These are phyloP conservation scores for Parathielavia hyrcaniae DNA, from an alignment of 495 filamentous ascomycete species.

Conservation along the genomic window DNA sequence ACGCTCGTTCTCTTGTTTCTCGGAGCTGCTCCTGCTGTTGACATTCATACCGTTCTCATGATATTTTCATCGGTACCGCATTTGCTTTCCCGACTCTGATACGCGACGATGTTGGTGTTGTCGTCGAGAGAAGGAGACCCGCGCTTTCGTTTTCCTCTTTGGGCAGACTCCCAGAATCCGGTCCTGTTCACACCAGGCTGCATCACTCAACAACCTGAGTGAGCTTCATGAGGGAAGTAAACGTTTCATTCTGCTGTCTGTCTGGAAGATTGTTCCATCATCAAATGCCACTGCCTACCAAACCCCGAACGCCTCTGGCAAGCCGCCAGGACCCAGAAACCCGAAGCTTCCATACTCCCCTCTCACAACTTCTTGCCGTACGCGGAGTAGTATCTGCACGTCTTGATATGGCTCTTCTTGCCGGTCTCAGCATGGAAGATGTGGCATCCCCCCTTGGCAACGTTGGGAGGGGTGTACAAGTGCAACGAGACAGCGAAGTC, in stretches of 20 bases:
- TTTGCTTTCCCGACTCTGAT: not conserved
- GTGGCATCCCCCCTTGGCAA: constrained; percentile 64
- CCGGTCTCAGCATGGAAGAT: constrained; percentile 69
- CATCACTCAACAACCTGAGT: not conserved
- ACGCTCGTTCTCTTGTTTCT: constrained; percentile 1
- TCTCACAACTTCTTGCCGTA: constrained; percentile 43
- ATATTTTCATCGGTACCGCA: constrained; percentile 8
- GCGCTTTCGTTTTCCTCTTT: not conserved
- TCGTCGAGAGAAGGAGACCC: not conserved
- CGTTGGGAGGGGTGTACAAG: constrained; percentile 86
- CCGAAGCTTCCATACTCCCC: not conserved
- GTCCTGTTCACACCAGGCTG: not conserved
- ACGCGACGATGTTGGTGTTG: not conserved
- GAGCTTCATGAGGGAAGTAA: not conserved
- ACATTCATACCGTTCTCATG: not conserved
- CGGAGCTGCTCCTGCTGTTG: not conserved
- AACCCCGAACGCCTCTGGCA: constrained; percentile 5
- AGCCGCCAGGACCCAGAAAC: not conserved
- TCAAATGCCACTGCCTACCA: not conserved
- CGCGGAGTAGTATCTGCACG: constrained; percentile 57
- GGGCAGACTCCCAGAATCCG: not conserved
- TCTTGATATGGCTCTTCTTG: constrained; percentile 60
- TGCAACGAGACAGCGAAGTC: constrained; percentile 82
- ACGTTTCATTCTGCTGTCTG: constrained; percentile 4
- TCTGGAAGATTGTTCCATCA: not conserved